Conservation (phyloP, 352 stramenopile genomes). For the Phytopythium kandeliae region DNA sequence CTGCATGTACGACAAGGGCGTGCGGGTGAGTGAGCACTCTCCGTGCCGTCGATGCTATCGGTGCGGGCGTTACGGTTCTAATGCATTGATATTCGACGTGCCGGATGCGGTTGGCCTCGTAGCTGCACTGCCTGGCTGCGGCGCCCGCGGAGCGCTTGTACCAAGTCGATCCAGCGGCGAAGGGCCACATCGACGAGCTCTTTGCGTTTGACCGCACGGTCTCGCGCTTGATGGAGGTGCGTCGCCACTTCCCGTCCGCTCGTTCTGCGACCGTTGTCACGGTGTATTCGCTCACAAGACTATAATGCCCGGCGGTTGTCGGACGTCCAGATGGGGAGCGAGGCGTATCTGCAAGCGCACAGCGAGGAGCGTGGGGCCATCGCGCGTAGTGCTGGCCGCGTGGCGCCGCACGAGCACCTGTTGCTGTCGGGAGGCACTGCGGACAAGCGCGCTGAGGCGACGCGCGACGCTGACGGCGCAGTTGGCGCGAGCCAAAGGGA, state of each 20-base stretch:
- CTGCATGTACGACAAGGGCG: conserved; percentile 94
- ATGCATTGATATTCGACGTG: background rate
- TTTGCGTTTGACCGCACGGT: conserved; percentile 86
- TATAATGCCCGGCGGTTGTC: too few species aligned
- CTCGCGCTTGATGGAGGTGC: conserved; percentile 81
- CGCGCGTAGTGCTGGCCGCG: background rate
- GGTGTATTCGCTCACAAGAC: too few species aligned
- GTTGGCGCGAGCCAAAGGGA: background rate
- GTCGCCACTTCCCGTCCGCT: background rate
- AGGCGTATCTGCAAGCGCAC: conserved; percentile 62
- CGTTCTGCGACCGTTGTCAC: too few species aligned
- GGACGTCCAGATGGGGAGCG: conserved; percentile 77
- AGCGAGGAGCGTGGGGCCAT: conserved; percentile 22
- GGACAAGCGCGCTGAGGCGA: background rate
- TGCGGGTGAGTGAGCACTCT: conserved; percentile 54
- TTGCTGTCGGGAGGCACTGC: background rate
- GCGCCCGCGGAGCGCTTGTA: conserved; percentile 58
- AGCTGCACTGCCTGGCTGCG: conserved; percentile 74
- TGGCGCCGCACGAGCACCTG: conserved; percentile 3
- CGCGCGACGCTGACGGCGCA: background rate
- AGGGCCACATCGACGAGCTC: conserved; percentile 68
- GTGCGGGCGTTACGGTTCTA: background rate
- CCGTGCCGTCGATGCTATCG: background rate
- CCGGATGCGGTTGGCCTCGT: background rate
- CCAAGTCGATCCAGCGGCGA: conserved; percentile 43